These are phyloP conservation scores for Fomes fomentarius DNA, from an alignment of 1,284 basidiomycete genomes.

Conservation along the genomic window DNA sequence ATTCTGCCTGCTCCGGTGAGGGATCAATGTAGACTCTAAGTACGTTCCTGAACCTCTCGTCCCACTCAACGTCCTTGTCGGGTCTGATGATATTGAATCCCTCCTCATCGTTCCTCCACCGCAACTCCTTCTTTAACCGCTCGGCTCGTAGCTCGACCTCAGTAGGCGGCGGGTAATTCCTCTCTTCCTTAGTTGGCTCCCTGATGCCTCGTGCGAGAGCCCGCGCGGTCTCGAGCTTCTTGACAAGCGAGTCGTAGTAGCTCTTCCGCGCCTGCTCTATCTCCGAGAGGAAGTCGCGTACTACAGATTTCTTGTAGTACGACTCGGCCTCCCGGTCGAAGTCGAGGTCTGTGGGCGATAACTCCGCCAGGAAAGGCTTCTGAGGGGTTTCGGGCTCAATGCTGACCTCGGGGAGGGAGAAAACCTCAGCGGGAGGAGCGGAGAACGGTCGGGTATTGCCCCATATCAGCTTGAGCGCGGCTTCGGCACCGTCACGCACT, in stretches of 20 bases:
- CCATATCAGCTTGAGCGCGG: constrained; percentile 77
- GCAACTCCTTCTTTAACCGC: constrained; percentile 83
- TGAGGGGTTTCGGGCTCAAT: constrained; percentile 18
- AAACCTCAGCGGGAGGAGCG: constrained; percentile 32
- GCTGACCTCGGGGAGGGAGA: constrained; percentile 10
- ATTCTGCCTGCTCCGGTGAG: constrained; percentile 15
- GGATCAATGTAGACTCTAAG: constrained; percentile 67
- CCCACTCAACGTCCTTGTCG: constrained; percentile 71
- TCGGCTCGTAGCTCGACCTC: constrained; percentile 87
- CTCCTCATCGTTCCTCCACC: constrained; percentile 78
- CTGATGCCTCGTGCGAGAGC: constrained; percentile 76
- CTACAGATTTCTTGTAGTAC: constrained; percentile 71
- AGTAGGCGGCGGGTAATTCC: constrained; percentile 79
- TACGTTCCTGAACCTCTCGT: constrained; percentile 68
- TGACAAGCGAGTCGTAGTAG: constrained; percentile 79
- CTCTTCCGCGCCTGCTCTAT: constrained; percentile 72
- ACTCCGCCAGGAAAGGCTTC: constrained; percentile 28
- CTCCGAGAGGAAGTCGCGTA: constrained; percentile 57
- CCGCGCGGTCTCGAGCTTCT: constrained; percentile 76
- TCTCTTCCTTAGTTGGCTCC: constrained; percentile 87
- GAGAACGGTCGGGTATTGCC: constrained; percentile 67
- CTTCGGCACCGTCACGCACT: constrained; percentile 80
- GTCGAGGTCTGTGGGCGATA: constrained; percentile 62
- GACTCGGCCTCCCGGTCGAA: constrained; percentile 73
- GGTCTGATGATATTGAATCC: constrained; percentile 82